phyloP scores from a whole-genome alignment of 208 protist genomes.

The Trypanosoma melophagium region DNA sequence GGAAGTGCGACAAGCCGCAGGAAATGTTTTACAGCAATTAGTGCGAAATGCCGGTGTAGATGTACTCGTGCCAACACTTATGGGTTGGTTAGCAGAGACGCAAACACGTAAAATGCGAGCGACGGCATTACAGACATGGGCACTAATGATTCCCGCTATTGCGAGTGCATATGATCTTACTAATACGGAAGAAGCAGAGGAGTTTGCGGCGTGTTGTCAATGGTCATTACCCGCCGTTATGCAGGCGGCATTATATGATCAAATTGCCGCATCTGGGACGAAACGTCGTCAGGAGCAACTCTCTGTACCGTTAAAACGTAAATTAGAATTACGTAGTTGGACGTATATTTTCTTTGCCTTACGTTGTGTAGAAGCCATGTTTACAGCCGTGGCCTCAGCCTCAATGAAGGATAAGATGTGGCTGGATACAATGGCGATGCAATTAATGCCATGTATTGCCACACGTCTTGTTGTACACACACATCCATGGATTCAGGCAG shows the following conservation, averaged over 20 bases:
- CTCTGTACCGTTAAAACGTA: conserved; percentile 43
- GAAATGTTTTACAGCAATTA: conserved; percentile 61
- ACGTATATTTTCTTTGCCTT: conserved; percentile 77
- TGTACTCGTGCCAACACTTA: conserved; percentile 70
- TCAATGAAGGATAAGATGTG: conserved; percentile 49
- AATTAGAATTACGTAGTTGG: conserved; percentile 73
- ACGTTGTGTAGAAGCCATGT: conserved; percentile 69
- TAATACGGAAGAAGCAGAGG: conserved; percentile 26
- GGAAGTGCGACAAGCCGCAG: conserved; percentile 55
- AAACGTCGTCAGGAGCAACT: conserved; percentile 17
- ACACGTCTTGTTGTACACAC: conserved; percentile 60
- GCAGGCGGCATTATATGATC: conserved; percentile 64
- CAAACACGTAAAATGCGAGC: conserved; percentile 49
- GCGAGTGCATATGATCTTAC: conserved; percentile 23
- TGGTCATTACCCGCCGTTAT: conserved; percentile 69
- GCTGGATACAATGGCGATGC: conserved; percentile 30
- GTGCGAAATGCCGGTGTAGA: conserved; percentile 70
- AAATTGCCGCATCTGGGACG: conserved; percentile 35
- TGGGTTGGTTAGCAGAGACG: conserved; percentile 45
- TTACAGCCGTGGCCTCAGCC: conserved; percentile 12
- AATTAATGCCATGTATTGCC: conserved; percentile 44
- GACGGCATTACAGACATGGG: conserved; percentile 75
- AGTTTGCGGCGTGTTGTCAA: conserved; percentile 52
- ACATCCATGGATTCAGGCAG: conserved; percentile 84
- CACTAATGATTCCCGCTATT: conserved; percentile 58